Evolutionary conservation across 306 rosid species (phyloP), one percentile per base, ranked within the genome.

Genomic region (Styphnolobium japonicum): DNA sequence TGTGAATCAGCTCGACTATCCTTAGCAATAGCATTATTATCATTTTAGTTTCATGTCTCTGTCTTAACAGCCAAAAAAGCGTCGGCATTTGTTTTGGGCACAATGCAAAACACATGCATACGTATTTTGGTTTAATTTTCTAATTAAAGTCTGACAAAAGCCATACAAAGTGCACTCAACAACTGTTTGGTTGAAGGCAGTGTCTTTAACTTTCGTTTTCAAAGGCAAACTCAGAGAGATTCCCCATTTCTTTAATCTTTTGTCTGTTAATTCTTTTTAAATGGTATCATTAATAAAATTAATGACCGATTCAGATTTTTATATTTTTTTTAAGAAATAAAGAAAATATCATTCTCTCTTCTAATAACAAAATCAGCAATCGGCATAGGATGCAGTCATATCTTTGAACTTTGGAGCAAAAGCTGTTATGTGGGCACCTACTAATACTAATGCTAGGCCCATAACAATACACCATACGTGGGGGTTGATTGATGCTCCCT

Each of bases 51-150:
- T 61, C 27, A 11, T 4, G 87, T 85, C 74, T 66, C 34, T 58
- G 61, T 85, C 80, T 77, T 39, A 76, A 76, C 78, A 39, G 64
- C 79, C 64, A 73, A 85, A 77, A 21, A 29, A 85, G 72, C 69
- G 85, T 85, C 85, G 71, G 85, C 71, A 85, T 57, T 42, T 23
- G 39, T 39, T 66, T 80, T 6, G 25, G 55, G 19, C 31, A 72
- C 66, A 43, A 52, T 52, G 22, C 31, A 19, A 67, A 45, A 27
- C 39, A 80, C 71, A 63, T 37, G 36, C 66, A 10, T 25, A 40
- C 34, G 29, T 45, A 23, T 45, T 77, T 68, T 33, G 21, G 43
- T 22, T 49, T 39, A 71, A 65, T 14, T 65, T 10, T 36, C 60
- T 40, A 19, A 31, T 64, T 48, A 57, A 65, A 39, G 27, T 74